Conservation (phyloP, 2,329 filamentous ascomycete genomes). For the Tolypocladium inflatum region DNA sequence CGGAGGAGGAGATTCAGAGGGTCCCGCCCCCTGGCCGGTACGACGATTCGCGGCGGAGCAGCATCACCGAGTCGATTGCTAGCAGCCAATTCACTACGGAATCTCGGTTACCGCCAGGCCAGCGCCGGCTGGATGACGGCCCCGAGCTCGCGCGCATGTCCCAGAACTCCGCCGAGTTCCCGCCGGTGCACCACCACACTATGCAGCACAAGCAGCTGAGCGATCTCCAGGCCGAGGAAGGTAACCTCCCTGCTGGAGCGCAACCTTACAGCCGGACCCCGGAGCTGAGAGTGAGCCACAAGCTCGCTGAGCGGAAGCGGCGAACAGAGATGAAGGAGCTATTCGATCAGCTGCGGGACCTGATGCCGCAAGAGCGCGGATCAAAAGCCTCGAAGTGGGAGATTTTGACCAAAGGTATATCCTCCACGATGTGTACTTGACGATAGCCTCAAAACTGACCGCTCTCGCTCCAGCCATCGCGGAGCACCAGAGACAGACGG, state of each 20-base stretch:
- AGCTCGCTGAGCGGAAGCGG: slow-evolving; percentile 74
- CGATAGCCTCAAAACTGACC: not conserved
- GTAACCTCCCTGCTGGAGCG: slow-evolving; percentile 37
- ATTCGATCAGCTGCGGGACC: slow-evolving; percentile 69
- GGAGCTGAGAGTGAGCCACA: slow-evolving; percentile 74
- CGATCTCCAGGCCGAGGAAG: slow-evolving; percentile 54
- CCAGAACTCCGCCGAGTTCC: slow-evolving; percentile 43
- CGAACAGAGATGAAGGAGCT: slow-evolving; percentile 83
- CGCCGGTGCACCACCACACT: slow-evolving; percentile 60
- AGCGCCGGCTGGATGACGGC: slow-evolving; percentile 60
- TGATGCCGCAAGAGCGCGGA: slow-evolving; percentile 72
- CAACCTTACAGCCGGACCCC: slow-evolving; percentile 78
- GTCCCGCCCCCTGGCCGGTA: slow-evolving; percentile 33
- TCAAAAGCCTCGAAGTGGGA: slow-evolving; percentile 88
- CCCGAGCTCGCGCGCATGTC: slow-evolving; percentile 41
- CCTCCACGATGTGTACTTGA: not conserved
- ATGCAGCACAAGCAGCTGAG: slow-evolving; percentile 66
- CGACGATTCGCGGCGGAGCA: slow-evolving; percentile 62
- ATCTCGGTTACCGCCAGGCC: slow-evolving; percentile 61
- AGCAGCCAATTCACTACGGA: slow-evolving; percentile 73
- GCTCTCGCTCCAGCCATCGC: slow-evolving; percentile 40
- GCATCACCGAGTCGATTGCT: slow-evolving; percentile 66
- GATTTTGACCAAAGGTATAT: slow-evolving; percentile 71
- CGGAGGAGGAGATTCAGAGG: slow-evolving; percentile 57
- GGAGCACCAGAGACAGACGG: slow-evolving; percentile 47